phyloP scores from a whole-genome alignment of 2,329 filamentous ascomycete species.

The Aspergillus melleus region DNA sequence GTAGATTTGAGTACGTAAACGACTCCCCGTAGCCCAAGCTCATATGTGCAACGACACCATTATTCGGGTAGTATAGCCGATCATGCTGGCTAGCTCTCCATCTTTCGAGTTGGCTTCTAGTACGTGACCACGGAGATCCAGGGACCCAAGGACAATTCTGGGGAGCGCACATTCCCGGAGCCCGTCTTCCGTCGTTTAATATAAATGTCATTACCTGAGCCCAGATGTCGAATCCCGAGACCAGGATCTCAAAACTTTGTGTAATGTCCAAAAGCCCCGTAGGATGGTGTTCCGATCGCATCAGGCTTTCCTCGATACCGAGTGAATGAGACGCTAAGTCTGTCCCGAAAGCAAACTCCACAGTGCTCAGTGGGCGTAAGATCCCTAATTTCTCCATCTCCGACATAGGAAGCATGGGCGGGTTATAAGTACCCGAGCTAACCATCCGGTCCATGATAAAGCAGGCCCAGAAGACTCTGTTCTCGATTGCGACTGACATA shows the following conservation, averaged over 20 bases:
- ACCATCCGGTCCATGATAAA: conserved; percentile 4
- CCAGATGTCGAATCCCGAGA: conserved; percentile 3
- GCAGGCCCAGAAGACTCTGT: conserved; percentile 2
- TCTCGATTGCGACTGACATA: neutral
- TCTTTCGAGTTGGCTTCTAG: neutral
- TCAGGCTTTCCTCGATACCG: neutral
- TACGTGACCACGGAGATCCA: conserved; percentile 1
- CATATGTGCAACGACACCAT: conserved; percentile 1
- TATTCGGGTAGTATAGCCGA: neutral
- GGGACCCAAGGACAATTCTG: conserved; percentile 3
- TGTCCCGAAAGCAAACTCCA: neutral
- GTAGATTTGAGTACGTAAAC: conserved; percentile 1
- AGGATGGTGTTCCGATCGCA: neutral
- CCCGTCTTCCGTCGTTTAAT: conserved; percentile 1
- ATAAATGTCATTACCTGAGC: conserved; percentile 7
- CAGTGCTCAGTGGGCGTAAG: neutral
- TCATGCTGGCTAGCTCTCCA: conserved; percentile 2
- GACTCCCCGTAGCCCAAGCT: conserved; percentile 3
- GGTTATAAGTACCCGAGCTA: conserved; percentile 1
- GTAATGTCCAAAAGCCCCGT: conserved; percentile 2
- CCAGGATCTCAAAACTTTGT: conserved; percentile 1
- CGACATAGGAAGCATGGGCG: neutral
- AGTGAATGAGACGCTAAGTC: neutral
- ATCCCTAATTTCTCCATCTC: conserved; percentile 1
- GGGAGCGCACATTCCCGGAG: conserved; percentile 2